These are phyloP conservation scores for Diaporthe caulivora DNA, from an alignment of 2,329 filamentous ascomycete species.

Conservation along the genomic window DNA sequence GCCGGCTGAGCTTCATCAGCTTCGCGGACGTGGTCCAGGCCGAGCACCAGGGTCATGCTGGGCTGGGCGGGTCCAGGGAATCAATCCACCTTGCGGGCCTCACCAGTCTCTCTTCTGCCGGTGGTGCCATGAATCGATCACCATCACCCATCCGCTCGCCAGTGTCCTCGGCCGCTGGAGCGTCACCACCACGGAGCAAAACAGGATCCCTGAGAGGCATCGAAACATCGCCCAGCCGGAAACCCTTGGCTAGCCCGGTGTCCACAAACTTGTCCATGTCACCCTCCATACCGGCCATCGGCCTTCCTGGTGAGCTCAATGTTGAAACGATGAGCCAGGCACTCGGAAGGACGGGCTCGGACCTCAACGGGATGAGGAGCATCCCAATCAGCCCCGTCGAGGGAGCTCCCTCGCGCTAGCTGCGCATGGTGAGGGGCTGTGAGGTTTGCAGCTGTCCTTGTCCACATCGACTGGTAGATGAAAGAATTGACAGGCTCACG, in stretches of 20 bases:
- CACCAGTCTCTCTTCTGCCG: slow-evolving; percentile 66
- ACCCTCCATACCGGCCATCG: slow-evolving; percentile 29
- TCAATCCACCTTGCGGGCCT: slow-evolving; percentile 77
- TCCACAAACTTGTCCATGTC: slow-evolving; percentile 51
- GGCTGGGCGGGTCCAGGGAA: slow-evolving; percentile 69
- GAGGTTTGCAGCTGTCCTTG: slow-evolving; percentile 18
- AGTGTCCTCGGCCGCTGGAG: slow-evolving; percentile 70
- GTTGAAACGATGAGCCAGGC: slow-evolving; percentile 96
- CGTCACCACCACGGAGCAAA: slow-evolving; percentile 81
- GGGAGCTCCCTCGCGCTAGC: slow-evolving; percentile 46
- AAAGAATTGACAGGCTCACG: not conserved
- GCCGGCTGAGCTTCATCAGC: slow-evolving; percentile 92
- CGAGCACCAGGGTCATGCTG: slow-evolving; percentile 77
- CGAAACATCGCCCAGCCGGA: slow-evolving; percentile 74
- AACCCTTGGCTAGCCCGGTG: slow-evolving; percentile 73
- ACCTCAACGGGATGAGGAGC: slow-evolving; percentile 72
- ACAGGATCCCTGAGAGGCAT: slow-evolving; percentile 79
- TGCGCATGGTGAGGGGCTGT: slow-evolving; percentile 23
- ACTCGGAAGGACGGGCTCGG: slow-evolving; percentile 84
- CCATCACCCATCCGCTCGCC: slow-evolving; percentile 86
- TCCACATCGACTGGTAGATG: not conserved
- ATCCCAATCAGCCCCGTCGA: slow-evolving; percentile 70
- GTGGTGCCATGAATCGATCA: slow-evolving; percentile 66
- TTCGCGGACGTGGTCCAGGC: slow-evolving; percentile 95
- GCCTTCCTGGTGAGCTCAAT: slow-evolving; percentile 74